Evolutionary conservation across 2,329 filamentous ascomycete species (phyloP).

Genomic region (Exutisphaerella laricina): DNA sequence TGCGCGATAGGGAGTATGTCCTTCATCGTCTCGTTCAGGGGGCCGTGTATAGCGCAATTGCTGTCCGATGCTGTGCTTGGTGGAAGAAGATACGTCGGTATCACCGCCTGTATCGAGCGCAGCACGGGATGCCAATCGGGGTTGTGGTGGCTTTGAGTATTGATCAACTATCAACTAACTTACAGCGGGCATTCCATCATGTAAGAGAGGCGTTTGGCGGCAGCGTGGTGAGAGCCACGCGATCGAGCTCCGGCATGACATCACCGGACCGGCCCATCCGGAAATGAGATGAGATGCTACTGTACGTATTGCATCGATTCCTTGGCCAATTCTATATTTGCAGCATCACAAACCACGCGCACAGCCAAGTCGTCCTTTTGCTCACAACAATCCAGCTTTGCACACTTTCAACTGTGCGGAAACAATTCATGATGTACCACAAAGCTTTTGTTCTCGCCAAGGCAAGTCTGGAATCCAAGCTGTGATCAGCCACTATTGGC

Average conservation of each 20-base stretch:
- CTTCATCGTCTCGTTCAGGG: neutral
- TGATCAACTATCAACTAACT: neutral
- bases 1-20: slow-evolving; percentile 2
- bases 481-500: neutral
- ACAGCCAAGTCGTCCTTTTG: neutral
- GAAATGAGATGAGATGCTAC: too few species aligned
- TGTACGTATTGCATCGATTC: too few species aligned
- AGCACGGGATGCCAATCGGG: neutral
- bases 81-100: too few species aligned
- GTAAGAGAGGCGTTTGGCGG: too few species aligned
- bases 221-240: too few species aligned
- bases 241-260: too few species aligned
- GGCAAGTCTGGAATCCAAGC: slow-evolving; percentile 11
- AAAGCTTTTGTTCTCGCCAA: slow-evolving; percentile 47
- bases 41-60: neutral
- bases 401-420: slow-evolving; percentile 33
- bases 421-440: slow-evolving; percentile 46
- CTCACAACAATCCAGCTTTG: slow-evolving; percentile 21
- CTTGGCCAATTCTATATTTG: slow-evolving; percentile 58
- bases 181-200: neutral
- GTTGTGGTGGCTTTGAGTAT: neutral
- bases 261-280: too few species aligned
- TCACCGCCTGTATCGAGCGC: too few species aligned
- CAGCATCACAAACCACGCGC: slow-evolving; percentile 38
- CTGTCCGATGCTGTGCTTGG: too few species aligned